Evolutionary conservation across 306 rosid species (phyloP), one percentile per base, ranked within the genome.

Genomic region (Cicer cuneatum): DNA sequence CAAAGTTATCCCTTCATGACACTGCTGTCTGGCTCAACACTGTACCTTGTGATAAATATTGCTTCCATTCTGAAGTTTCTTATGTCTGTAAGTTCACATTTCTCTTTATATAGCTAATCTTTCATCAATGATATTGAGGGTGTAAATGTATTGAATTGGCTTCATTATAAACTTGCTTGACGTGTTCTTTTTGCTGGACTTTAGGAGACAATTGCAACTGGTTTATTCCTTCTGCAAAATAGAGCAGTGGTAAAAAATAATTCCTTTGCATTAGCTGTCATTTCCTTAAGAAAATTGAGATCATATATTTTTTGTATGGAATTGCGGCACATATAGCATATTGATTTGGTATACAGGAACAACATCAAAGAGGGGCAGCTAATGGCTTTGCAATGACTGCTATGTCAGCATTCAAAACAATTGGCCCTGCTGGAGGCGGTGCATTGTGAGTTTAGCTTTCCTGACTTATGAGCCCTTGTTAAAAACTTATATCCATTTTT

Each of bases 1-100:
- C 66, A 60, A 60, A 60, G 66, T 35, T 60, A 60, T 19, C 45
- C 66, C 43, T 35, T 60, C 45, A 60, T 60, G 10, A 7, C 45
- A 60, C 5, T 60, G 10, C 9, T 60, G 45, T 35, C 66, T 7
- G 66, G 66, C 66, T 12, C 18, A 1, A 60, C 66, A 37, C 7
- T 35, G 7, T 60, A 35, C 43, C 1, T 60, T 12, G 66, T 60
- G 45, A 35, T 60, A 5, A 21, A 7, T 58, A 58, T 33, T 58
- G 65, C 65, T 33, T 58, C 65, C 65, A 33, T 58, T 13, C 41
- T 58, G 18, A 58, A 29, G 65, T 10, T 10, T 35, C 3, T 58
- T 11, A 10, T 58, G 65, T 12, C 16, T 58, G 65, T 58, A 58
- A 58, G 66, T 59, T 10, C 24, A 51, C 57, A 19, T 51, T 21